phyloP scores from a whole-genome alignment of 768 basidiomycete genomes.

The Leucocoprinus birnbaumii region DNA sequence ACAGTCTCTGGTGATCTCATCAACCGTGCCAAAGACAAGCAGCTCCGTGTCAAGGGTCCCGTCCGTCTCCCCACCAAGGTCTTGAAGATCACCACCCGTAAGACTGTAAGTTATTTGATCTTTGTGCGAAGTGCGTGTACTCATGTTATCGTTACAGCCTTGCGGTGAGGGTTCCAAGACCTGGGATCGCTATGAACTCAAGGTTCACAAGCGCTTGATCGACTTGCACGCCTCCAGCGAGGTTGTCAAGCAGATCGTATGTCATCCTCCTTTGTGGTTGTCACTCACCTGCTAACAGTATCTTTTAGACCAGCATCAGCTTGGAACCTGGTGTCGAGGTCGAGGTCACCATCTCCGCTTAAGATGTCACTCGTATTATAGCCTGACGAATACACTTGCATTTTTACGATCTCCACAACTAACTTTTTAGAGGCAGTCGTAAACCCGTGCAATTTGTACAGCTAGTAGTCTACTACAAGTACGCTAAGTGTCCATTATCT shows the following conservation, averaged over 20 bases:
- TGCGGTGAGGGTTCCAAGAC: slow-evolving; percentile 99
- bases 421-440: not conserved
- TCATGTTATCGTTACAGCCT: slow-evolving; percentile 51
- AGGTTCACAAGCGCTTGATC: slow-evolving; percentile 99
- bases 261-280: slow-evolving; percentile 25
- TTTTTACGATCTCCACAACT: not conserved
- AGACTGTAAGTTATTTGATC: slow-evolving; percentile 65
- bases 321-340: slow-evolving; percentile 99
- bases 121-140: not conserved
- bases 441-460: not conserved
- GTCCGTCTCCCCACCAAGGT: slow-evolving; percentile 99
- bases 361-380: slow-evolving; percentile 18
- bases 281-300: not conserved
- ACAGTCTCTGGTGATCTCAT: slow-evolving; percentile 94
- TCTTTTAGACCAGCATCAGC: slow-evolving; percentile 87
- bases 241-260: slow-evolving; percentile 99
- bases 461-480: not conserved
- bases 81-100: slow-evolving; percentile 98
- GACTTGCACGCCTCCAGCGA: slow-evolving; percentile 98
- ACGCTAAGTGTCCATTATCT: not conserved
- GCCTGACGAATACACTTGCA: not conserved
- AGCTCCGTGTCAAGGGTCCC: slow-evolving; percentile 98
- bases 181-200: slow-evolving; percentile 99
- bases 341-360: slow-evolving; percentile 93
- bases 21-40: slow-evolving; percentile 99